phyloP scores from a whole-genome alignment of 2,329 filamentous ascomycete genomes.

The Apiospora saccharicola region DNA sequence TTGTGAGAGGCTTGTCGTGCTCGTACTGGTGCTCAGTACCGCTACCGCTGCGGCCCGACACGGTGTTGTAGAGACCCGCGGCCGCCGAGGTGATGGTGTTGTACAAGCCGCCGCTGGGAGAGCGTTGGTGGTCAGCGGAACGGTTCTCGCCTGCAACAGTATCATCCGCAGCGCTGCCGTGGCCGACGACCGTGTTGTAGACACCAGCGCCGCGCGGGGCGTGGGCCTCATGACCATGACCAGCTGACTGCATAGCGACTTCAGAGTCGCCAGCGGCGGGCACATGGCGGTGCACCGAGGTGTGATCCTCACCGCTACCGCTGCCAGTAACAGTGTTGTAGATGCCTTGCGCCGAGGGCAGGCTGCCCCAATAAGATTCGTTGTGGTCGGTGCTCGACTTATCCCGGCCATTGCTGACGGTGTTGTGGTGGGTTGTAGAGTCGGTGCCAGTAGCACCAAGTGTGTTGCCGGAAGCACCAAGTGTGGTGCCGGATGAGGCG shows the following conservation, averaged over 20 bases:
- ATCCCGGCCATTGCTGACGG: constrained; percentile 21
- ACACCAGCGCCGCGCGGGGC: constrained; percentile 25
- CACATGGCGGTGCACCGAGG: constrained; percentile 22
- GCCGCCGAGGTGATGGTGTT: constrained; percentile 24
- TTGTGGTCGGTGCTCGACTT: constrained; percentile 29
- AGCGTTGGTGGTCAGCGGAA: constrained; percentile 24
- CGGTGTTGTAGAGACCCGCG: neutral
- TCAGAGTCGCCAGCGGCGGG: constrained; percentile 3
- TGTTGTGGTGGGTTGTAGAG: neutral
- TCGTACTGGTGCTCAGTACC: neutral
- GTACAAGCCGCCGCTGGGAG: constrained; percentile 32
- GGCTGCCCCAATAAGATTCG: constrained; percentile 40
- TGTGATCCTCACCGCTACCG: constrained; percentile 31
- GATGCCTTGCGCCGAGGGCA: constrained; percentile 36
- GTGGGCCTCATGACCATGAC: neutral
- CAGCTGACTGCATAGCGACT: neutral
- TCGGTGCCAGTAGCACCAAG: neutral
- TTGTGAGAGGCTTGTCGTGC: neutral
- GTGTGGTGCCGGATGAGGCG: neutral
- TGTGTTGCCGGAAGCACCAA: neutral
- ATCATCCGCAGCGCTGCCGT: constrained; percentile 33
- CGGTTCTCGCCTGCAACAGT: neutral
- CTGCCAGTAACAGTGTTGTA: constrained; percentile 38
- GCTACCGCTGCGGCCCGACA: neutral
- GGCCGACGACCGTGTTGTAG: constrained; percentile 36